phyloP scores from a whole-genome alignment of 164 flowering plant genomes.

The Protea cynaroides region DNA sequence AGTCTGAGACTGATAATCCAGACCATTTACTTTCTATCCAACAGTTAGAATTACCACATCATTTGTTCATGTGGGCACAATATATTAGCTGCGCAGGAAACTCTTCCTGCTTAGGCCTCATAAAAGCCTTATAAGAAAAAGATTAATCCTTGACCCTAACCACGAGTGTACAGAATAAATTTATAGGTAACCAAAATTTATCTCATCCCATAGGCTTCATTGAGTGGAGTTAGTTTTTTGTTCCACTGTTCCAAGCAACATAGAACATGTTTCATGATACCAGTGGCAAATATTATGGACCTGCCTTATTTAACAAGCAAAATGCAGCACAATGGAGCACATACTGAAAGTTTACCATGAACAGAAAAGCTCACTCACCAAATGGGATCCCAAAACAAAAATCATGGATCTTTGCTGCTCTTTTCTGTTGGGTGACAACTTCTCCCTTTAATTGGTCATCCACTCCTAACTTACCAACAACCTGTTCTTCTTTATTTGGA shows the following conservation, averaged over 20 bases:
- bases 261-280: neutral
- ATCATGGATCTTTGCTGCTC: conserved; percentile 78
- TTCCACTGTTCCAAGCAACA: neutral
- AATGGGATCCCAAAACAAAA: conserved; percentile 91
- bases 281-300: neutral
- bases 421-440: conserved; percentile 26
- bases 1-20: no score
- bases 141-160: no score
- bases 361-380: conserved; percentile 39
- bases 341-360: neutral
- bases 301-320: neutral
- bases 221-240: no score
- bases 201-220: no score
- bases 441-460: conserved; percentile 21
- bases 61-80: no score
- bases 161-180: no score
- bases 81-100: no score
- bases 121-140: no score
- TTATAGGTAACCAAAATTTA: no score
- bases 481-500: conserved; percentile 26
- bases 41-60: no score
- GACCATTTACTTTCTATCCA: no score
- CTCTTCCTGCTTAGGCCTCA: no score
- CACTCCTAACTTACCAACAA: conserved; percentile 14
- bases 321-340: neutral